These are phyloP conservation scores for Chloris gayana DNA, from an alignment of 176 grass and related monocot genomes.

Conservation along the genomic window DNA sequence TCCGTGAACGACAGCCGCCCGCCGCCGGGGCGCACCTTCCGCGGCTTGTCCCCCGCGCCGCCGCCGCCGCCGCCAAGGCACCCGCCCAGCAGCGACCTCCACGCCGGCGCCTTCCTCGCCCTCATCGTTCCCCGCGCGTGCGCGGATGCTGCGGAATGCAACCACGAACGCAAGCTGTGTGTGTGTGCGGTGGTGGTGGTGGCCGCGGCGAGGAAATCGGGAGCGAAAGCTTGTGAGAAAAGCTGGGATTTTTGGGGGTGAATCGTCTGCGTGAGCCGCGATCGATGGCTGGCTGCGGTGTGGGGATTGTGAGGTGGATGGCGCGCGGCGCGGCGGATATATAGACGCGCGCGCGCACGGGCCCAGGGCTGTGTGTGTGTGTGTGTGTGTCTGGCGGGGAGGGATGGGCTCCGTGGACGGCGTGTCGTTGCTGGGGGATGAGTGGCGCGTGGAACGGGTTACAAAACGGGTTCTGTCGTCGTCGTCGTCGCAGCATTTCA, in stretches of 20 bases:
- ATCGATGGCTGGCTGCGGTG: neutral
- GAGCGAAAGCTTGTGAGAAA: neutral
- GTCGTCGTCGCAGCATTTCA: neutral
- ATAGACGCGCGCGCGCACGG: neutral
- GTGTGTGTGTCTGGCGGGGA: neutral
- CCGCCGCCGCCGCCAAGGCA: slow-evolving; percentile 32
- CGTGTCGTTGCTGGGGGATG: neutral
- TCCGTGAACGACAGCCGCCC: slow-evolving; percentile 64
- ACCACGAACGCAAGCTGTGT: neutral
- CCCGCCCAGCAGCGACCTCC: slow-evolving; percentile 38
- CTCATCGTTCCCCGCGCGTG: slow-evolving; percentile 33
- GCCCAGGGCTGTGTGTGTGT: neutral
- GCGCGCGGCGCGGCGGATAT: neutral
- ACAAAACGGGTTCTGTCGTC: neutral
- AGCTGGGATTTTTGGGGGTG: neutral
- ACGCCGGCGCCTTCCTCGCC: slow-evolving; percentile 31
- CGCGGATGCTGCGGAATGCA: neutral
- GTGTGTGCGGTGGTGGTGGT: too few species aligned
- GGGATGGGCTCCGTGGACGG: neutral
- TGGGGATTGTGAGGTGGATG: neutral
- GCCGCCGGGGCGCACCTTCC: slow-evolving; percentile 38
- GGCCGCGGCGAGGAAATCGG: neutral
- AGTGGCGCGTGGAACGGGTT: neutral
- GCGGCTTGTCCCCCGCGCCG: neutral
- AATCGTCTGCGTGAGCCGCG: neutral